Percentiles rank a stretch among this genome's conserved stretches.
phyloP scores from a whole-genome alignment of 2,329 filamentous ascomycete genomes.

The Amphichorda felina region DNA sequence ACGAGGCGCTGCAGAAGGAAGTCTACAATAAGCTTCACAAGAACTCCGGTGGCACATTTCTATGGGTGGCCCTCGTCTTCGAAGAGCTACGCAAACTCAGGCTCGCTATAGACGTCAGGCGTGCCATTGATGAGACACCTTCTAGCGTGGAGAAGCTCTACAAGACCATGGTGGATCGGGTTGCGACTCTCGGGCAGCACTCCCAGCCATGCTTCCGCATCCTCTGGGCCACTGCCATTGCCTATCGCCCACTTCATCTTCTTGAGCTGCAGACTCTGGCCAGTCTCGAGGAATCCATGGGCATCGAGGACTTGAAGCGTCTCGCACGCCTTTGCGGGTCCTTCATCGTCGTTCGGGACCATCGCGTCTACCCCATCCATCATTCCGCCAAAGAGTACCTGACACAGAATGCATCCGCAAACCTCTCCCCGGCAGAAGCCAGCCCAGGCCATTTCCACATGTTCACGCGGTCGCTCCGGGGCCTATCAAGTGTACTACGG shows the following conservation, averaged over 20 bases:
- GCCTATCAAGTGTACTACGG: constrained; percentile 13
- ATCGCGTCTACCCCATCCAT: constrained; percentile 21
- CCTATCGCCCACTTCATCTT: constrained; percentile 19
- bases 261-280: constrained; percentile 14
- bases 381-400: constrained; percentile 26
- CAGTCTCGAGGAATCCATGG: constrained; percentile 4
- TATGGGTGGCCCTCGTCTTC: constrained; percentile 9
- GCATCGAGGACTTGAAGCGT: constrained; percentile 8
- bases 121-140: constrained; percentile 13
- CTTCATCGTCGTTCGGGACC: constrained; percentile 19
- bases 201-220: constrained; percentile 16
- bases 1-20: neutral
- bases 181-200: constrained; percentile 14
- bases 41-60: constrained; percentile 20
- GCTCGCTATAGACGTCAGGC: constrained; percentile 1
- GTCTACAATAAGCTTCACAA: constrained; percentile 7
- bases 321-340: constrained; percentile 22
- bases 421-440: neutral
- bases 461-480: constrained; percentile 19
- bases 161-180: constrained; percentile 18
- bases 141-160: constrained; percentile 20
- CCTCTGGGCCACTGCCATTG: constrained; percentile 14
- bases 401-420: neutral
- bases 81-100: constrained; percentile 1
- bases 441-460: constrained; percentile 14